Conservation (phyloP, 1,139 yeast species). For the Yarrowia galli region DNA sequence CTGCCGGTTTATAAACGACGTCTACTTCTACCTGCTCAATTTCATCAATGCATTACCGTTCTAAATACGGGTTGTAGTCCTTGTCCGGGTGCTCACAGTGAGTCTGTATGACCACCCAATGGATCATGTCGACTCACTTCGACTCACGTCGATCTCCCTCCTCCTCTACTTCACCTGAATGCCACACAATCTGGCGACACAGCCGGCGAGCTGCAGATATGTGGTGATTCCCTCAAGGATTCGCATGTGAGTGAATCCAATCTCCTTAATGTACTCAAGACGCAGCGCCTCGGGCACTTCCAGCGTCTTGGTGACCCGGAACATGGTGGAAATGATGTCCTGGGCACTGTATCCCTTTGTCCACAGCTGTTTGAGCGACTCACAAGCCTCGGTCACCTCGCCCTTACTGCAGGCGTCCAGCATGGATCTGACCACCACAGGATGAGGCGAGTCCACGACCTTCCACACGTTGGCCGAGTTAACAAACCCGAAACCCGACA, state of each 20-base stretch:
- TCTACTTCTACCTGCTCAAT: too few species aligned
- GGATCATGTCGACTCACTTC: too few species aligned
- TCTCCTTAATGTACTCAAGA: constrained; percentile 79
- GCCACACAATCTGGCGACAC: constrained; percentile 66
- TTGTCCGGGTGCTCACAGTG: too few species aligned
- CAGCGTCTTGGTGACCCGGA: constrained; percentile 82
- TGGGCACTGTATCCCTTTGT: constrained; percentile 90
- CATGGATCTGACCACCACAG: constrained; percentile 81
- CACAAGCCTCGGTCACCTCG: constrained; percentile 74
- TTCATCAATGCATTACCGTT: constrained; percentile 4
- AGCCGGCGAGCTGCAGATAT: constrained; percentile 82
- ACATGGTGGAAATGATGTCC: constrained; percentile 89
- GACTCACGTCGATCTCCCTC: background rate
- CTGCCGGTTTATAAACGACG: too few species aligned
- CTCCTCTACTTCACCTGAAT: background rate
- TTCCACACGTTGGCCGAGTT: constrained; percentile 91
- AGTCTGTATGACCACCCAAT: too few species aligned
- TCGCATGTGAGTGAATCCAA: constrained; percentile 91
- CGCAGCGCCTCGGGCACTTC: constrained; percentile 70
- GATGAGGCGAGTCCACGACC: constrained; percentile 97
- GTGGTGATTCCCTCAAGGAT: constrained; percentile 92
- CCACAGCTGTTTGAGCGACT: constrained; percentile 75
- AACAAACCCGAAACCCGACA: constrained; percentile 90
- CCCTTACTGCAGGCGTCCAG: constrained; percentile 59
- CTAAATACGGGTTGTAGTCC: background rate